Percentiles rank a stretch among this genome's conserved stretches.
Evolutionary conservation across 495 filamentous ascomycete genomes (phyloP).

Genomic region (Astrothelium macrocarpum): DNA sequence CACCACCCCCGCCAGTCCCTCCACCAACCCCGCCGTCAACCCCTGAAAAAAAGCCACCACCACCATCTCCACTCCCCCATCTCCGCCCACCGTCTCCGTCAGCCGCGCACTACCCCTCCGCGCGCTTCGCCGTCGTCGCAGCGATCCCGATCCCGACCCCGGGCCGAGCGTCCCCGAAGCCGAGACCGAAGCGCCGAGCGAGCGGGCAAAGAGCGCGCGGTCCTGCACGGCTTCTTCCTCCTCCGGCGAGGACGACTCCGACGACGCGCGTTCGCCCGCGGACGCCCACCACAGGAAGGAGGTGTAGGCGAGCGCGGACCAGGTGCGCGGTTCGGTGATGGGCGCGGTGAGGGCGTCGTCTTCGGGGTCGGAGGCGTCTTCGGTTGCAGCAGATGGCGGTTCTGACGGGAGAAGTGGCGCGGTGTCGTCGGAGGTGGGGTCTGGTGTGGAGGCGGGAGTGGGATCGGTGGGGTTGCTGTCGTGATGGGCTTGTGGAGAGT

Average conservation of each 20-base stretch:
- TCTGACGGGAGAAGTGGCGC: too few species aligned
- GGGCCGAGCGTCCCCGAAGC: constrained; percentile 6
- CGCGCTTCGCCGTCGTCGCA: constrained; percentile 27
- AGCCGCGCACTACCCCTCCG: constrained; percentile 12
- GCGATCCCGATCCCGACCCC: too few species aligned
- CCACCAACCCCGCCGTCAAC: constrained; percentile 62
- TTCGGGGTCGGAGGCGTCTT: background rate
- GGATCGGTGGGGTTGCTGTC: too few species aligned
- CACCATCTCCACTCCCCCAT: constrained; percentile 43
- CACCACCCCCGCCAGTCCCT: constrained; percentile 57
- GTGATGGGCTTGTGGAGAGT: background rate
- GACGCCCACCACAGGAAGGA: constrained; percentile 99
- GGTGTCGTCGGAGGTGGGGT: constrained; percentile 12
- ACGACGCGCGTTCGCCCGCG: constrained; percentile 64
- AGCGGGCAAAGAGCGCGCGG: constrained; percentile 24
- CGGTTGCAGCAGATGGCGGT: too few species aligned
- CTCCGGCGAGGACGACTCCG: constrained; percentile 14
- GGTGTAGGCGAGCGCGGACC: constrained; percentile 79
- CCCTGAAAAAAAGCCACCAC: constrained; percentile 90
- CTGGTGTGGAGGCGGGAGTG: constrained; percentile 35
- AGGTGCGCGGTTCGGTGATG: constrained; percentile 71
- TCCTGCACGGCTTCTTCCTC: constrained; percentile 31
- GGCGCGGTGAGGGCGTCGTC: constrained; percentile 25
- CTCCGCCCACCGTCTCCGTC: background rate
- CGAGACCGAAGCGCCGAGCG: constrained; percentile 15